These are phyloP conservation scores for Mycena filopes DNA, from an alignment of 768 basidiomycete species.

Conservation along the genomic window DNA sequence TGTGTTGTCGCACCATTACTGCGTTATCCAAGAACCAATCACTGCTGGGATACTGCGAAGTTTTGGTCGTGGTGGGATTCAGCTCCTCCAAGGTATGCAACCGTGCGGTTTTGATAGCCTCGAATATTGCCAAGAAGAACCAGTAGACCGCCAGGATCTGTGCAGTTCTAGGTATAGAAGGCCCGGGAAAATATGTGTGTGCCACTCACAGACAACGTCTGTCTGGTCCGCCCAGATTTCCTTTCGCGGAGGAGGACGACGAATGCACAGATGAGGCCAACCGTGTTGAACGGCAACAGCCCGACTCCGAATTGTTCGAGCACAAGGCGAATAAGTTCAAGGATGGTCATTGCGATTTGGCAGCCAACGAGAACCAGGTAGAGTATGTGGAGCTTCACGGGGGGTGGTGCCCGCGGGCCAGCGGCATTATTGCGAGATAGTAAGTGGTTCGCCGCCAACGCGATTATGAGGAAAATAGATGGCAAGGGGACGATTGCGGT, in stretches of 20 bases:
- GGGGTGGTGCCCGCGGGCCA: slow-evolving; percentile 2
- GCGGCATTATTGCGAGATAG: slow-evolving; percentile 5
- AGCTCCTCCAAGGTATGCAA: slow-evolving; percentile 31
- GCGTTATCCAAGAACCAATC: slow-evolving; percentile 42
- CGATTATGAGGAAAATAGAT: slow-evolving; percentile 39
- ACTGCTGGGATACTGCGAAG: slow-evolving; percentile 37
- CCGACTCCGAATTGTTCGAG: slow-evolving; percentile 43
- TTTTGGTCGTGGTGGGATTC: slow-evolving; percentile 35
- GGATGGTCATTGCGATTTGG: slow-evolving; percentile 41
- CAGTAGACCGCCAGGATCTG: slow-evolving; percentile 39
- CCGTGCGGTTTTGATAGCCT: slow-evolving; percentile 34
- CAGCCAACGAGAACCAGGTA: slow-evolving; percentile 40
- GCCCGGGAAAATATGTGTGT: not conserved
- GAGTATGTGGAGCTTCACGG: slow-evolving; percentile 38
- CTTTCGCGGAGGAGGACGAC: slow-evolving; percentile 34
- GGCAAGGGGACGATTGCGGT: slow-evolving; percentile 41
- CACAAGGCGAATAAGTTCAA: slow-evolving; percentile 42
- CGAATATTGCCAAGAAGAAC: slow-evolving; percentile 35
- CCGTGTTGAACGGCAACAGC: slow-evolving; percentile 38
- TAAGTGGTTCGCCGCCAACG: slow-evolving; percentile 17
- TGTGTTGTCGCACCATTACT: slow-evolving; percentile 36
- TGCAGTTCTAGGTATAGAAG: not conserved
- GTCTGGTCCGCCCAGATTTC: slow-evolving; percentile 27
- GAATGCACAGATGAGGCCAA: slow-evolving; percentile 34
- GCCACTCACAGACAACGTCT: slow-evolving; percentile 31